A percentile compares a stretch with the other conserved stretches of the same genome.
These are phyloP conservation scores for Mucor velutinosus DNA, from an alignment of 371 early-diverging fungal genomes.

Conservation along the genomic window DNA sequence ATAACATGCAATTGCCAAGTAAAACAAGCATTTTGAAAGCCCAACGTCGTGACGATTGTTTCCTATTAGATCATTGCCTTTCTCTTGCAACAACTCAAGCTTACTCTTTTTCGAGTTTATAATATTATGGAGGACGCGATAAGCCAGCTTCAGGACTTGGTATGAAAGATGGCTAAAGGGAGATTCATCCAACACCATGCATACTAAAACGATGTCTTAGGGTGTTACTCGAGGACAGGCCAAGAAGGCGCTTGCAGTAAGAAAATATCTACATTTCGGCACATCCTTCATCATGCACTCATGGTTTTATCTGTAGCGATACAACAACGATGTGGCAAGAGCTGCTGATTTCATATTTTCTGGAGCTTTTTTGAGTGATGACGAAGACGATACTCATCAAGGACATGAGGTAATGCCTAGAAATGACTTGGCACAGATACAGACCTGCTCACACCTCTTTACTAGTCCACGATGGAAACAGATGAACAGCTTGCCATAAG, in stretches of 20 bases:
- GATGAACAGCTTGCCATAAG: constrained; percentile 10
- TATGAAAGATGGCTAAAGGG: constrained; percentile 1
- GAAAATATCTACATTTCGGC: not conserved
- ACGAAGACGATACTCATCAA: constrained; percentile 13
- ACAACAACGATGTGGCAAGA: constrained; percentile 52
- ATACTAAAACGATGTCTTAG: constrained; percentile 15
- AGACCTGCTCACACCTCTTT: not conserved
- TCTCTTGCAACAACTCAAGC: not conserved
- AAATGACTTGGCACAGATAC: not conserved
- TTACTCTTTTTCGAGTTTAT: not conserved
- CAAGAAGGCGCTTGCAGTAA: constrained; percentile 45
- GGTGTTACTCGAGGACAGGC: constrained; percentile 46
- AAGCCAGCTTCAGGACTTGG: constrained; percentile 28
- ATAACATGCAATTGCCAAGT: not conserved
- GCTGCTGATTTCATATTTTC: constrained; percentile 58
- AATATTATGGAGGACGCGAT: constrained; percentile 25
- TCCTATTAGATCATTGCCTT: not conserved
- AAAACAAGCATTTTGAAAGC: not conserved
- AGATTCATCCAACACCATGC: not conserved
- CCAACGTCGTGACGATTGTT: not conserved
- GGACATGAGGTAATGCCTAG: not conserved
- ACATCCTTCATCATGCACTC: not conserved
- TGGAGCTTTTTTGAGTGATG: constrained; percentile 33
- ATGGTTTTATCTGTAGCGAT: constrained; percentile 28
- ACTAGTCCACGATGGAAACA: not conserved